A percentile compares a stretch with the other conserved stretches of the same genome.
phyloP scores from a whole-genome alignment of 2,329 filamentous ascomycete genomes.

The Zasmidium angulare region DNA sequence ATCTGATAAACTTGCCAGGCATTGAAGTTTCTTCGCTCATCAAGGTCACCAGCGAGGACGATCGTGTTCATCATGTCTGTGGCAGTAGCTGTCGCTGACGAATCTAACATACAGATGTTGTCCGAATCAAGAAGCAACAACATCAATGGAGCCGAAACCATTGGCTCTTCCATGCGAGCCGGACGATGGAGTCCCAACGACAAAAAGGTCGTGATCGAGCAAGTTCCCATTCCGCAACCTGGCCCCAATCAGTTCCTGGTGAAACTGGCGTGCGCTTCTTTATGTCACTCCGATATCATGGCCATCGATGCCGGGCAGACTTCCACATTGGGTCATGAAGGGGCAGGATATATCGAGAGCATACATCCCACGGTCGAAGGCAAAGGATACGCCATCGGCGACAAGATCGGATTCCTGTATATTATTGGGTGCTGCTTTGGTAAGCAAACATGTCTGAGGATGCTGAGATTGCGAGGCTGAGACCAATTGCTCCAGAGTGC shows the following conservation, averaged over 20 bases:
- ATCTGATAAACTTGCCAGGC: no score
- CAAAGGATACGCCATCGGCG: constrained; percentile 16
- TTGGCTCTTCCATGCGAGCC: constrained; percentile 13
- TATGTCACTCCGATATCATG: constrained; percentile 21
- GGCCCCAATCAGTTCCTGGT: constrained; percentile 18
- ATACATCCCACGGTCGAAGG: constrained; percentile 15
- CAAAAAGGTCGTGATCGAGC: constrained; percentile 13
- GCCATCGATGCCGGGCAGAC: constrained; percentile 14
- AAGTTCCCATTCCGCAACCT: constrained; percentile 17
- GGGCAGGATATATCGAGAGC: constrained; percentile 20
- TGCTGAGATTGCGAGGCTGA: not conserved
- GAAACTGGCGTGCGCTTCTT: constrained; percentile 17
- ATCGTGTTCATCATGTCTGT: not conserved
- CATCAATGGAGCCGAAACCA: constrained; percentile 1
- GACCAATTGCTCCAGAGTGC: constrained; percentile 5
- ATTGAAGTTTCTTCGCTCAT: no score
- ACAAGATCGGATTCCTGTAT: constrained; percentile 20
- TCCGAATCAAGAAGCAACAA: not conserved
- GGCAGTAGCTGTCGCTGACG: not conserved
- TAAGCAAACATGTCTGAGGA: not conserved
- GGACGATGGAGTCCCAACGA: constrained; percentile 14
- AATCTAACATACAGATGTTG: not conserved
- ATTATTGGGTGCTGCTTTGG: constrained; percentile 20
- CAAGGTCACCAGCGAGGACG: not conserved
- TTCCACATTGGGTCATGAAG: constrained; percentile 18